Conservation (phyloP, 257 asterid genomes). For the Solanum paucissectum region DNA sequence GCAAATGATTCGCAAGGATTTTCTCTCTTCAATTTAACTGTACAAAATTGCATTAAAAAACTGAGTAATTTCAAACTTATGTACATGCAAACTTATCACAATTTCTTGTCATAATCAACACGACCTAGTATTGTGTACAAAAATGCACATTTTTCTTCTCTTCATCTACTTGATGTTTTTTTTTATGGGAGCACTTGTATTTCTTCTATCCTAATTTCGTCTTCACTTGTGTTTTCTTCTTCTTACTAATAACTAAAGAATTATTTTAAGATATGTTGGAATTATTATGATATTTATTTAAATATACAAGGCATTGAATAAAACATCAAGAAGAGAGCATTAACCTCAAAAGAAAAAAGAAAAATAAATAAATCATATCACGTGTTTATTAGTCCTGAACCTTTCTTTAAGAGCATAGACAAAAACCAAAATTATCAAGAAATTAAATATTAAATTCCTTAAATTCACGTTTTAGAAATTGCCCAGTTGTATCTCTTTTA, state of each 20-base stretch:
- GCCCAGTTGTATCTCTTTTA: not conserved
- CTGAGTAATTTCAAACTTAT: not conserved
- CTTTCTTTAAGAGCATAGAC: not conserved
- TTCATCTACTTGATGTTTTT: not conserved
- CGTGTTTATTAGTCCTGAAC: not conserved
- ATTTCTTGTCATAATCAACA: not conserved
- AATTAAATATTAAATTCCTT: not conserved
- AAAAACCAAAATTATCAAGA: not conserved
- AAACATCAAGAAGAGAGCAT: not conserved
- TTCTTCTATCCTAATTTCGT: not conserved
- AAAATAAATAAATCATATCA: not conserved
- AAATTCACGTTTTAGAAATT: not conserved
- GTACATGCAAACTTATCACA: not conserved
- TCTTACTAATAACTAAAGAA: not conserved
- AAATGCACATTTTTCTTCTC: not conserved
- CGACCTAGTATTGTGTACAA: not conserved
- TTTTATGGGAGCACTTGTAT: not conserved
- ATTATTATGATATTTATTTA: not conserved
- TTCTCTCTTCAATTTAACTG: not conserved
- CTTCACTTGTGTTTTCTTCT: not conserved
- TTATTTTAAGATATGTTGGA: not conserved
- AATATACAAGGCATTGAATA: not conserved
- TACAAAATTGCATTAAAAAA: not conserved
- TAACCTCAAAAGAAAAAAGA: not conserved
- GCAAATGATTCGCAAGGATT: not conserved